Percentiles rank a stretch among this genome's conserved stretches.
phyloP scores from a whole-genome alignment of 1,284 basidiomycete species.

The Pseudozyma sp. region DNA sequence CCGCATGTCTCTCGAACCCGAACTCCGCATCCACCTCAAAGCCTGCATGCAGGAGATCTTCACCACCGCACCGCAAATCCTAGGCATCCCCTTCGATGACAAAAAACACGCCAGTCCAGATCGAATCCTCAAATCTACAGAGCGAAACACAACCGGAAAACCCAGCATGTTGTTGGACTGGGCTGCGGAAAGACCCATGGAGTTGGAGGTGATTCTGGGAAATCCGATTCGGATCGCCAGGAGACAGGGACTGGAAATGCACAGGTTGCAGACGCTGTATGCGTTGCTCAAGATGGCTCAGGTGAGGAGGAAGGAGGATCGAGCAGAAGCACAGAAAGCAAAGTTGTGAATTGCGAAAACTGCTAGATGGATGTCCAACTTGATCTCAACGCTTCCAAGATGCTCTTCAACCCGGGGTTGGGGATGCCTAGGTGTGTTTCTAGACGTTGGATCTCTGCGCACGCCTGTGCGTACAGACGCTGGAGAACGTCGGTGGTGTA shows the following conservation, averaged over 20 bases:
- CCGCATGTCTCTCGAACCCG: constrained; percentile 69
- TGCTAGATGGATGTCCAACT: constrained; percentile 38
- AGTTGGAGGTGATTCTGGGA: constrained; percentile 69
- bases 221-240: constrained; percentile 68
- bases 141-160: constrained; percentile 68
- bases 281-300: constrained; percentile 70
- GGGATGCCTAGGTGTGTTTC: constrained; percentile 27
- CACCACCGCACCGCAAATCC: constrained; percentile 66
- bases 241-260: constrained; percentile 68
- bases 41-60: constrained; percentile 71
- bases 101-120: constrained; percentile 69
- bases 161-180: constrained; percentile 71
- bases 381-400: constrained; percentile 48
- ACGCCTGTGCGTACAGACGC: constrained; percentile 51
- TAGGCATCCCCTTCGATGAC: constrained; percentile 67
- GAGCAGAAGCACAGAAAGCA: constrained; percentile 6
- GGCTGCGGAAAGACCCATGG: constrained; percentile 69
- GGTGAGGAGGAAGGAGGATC: constrained; percentile 45
- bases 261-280: constrained; percentile 70
- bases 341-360: constrained; percentile 27
- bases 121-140: constrained; percentile 68
- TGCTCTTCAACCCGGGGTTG: constrained; percentile 46
- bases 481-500: constrained; percentile 63
- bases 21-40: constrained; percentile 67
- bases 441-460: constrained; percentile 45